Base-by-base conservation (phyloP, 1,139 yeast genomes). In the Maudiozyma humilis region DNA sequence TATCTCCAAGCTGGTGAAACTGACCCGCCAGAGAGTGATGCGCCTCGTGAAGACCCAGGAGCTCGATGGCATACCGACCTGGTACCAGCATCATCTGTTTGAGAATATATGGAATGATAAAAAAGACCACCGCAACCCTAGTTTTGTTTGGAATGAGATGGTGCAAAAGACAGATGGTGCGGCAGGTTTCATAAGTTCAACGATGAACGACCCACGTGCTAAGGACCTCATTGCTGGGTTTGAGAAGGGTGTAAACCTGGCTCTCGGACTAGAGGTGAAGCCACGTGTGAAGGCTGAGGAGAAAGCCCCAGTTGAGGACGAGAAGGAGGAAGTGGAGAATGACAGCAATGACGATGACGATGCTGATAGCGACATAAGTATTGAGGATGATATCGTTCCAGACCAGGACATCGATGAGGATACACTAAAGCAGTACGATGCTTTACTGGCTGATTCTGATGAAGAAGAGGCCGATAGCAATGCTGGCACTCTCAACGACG, bases 121-220 rank as follows among this genome's bases (percentile, higher is more conserved):
- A 37, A 48, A 53, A 3, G 44, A 60, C 39, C 48, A 51, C n/a
- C 57, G 54, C 19, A 71, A 76, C 51, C 80, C 83, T 0, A 54
- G 64, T 40, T 67, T 73, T 33, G 58, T 64, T 27, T 76, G 78
- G 60, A 76, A 75, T 59, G 75, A 73, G 33, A 73, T 75, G 40
- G 67, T 57, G 60, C 67, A 51, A 65, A 55, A 30, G 48, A 72
- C 46, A 68, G 76, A 59, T 68, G 71, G 51, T 57, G 74, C 49
- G 7, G 55, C 51, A 25, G 54, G 51, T 20, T 40, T 57, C 19
- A 44, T 53, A 15, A 58, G 67, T 78, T 17, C 71, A 45, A 49
- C 82, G 15, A 76, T 82, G 74, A 83, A 83, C 54, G 69, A 70
- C 45, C 75, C 76, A 45, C 65, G 67, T 6, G 63, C 79, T 14